Evolutionary conservation across 2,329 filamentous ascomycete genomes (phyloP).

Genomic region (Neonectria faginata): DNA sequence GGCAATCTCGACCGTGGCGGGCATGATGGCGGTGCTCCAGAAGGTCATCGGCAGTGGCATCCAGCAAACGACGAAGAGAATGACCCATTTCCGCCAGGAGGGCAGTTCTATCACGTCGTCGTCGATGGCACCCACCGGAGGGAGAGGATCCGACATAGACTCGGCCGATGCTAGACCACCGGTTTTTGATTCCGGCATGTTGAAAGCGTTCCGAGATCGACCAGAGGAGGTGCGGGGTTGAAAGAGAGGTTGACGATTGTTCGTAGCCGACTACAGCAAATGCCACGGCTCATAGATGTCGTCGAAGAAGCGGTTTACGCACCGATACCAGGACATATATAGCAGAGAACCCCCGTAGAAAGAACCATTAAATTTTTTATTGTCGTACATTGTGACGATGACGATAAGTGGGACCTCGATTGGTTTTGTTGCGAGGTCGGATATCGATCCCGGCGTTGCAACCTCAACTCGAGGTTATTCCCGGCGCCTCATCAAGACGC

Average conservation of each 20-base stretch:
- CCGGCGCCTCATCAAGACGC: constrained; percentile 18
- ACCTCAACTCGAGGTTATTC: constrained; percentile 25
- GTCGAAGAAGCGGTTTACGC: not conserved
- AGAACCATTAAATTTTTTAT: not conserved
- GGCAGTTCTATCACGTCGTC: constrained; percentile 39
- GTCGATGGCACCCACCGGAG: constrained; percentile 34
- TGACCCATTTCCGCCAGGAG: constrained; percentile 44
- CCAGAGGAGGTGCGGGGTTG: constrained; percentile 10
- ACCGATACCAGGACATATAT: constrained; percentile 12
- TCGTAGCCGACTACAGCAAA: constrained; percentile 9
- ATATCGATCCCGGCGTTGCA: constrained; percentile 5
- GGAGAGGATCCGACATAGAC: constrained; percentile 8
- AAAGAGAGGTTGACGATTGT: not conserved
- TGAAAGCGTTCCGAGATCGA: not conserved
- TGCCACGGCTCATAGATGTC: not conserved
- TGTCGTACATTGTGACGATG: constrained; percentile 5
- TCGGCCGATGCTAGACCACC: constrained; percentile 1
- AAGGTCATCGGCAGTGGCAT: constrained; percentile 47
- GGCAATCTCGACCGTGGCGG: constrained; percentile 38
- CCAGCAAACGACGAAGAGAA: constrained; percentile 46
- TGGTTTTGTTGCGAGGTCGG: constrained; percentile 23
- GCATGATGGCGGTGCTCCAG: constrained; percentile 45
- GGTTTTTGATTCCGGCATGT: constrained; percentile 34
- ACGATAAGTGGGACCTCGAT: constrained; percentile 17
- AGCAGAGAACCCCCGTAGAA: not conserved